Evolutionary conservation across 2,329 filamentous ascomycete species (phyloP).

Genomic region (Blastomyces parvus): DNA sequence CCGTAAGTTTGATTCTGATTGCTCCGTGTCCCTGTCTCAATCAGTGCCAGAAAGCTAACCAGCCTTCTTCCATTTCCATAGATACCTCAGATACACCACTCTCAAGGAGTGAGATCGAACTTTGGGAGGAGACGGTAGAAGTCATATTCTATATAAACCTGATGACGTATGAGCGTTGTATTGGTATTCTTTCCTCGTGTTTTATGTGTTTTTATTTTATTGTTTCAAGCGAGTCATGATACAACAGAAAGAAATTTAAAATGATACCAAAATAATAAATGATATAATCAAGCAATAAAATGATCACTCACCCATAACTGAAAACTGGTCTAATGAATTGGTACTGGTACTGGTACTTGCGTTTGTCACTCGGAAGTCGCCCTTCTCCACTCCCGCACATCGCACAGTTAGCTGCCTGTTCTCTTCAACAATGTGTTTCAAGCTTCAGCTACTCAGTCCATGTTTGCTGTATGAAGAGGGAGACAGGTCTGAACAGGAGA

Average conservation of each 20-base stretch:
- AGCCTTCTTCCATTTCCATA: conserved; percentile 11
- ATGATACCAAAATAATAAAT: not conserved
- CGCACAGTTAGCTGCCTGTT: not conserved
- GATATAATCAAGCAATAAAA: not conserved
- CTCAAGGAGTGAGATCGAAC: conserved; percentile 22
- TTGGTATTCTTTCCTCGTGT: not conserved
- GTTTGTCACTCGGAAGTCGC: no score
- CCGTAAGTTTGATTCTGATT: conserved; percentile 33
- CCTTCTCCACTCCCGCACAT: not conserved
- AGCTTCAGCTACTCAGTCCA: not conserved
- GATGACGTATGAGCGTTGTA: conserved; percentile 6
- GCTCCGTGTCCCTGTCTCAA: not conserved
- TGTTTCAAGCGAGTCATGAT: not conserved
- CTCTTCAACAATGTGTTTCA: not conserved
- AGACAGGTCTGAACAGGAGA: not conserved
- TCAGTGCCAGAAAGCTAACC: not conserved
- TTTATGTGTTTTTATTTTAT: not conserved
- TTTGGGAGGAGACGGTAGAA: not conserved
- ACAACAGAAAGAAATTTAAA: not conserved
- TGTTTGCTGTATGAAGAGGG: not conserved
- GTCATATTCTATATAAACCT: not conserved
- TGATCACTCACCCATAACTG: not conserved
- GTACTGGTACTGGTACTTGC: no score
- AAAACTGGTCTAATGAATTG: not conserved
- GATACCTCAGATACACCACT: conserved; percentile 31